A percentile compares a stretch with the other conserved stretches of the same genome.
These are phyloP conservation scores for Phaffia australis DNA, from an alignment of 768 basidiomycete species.

Conservation along the genomic window DNA sequence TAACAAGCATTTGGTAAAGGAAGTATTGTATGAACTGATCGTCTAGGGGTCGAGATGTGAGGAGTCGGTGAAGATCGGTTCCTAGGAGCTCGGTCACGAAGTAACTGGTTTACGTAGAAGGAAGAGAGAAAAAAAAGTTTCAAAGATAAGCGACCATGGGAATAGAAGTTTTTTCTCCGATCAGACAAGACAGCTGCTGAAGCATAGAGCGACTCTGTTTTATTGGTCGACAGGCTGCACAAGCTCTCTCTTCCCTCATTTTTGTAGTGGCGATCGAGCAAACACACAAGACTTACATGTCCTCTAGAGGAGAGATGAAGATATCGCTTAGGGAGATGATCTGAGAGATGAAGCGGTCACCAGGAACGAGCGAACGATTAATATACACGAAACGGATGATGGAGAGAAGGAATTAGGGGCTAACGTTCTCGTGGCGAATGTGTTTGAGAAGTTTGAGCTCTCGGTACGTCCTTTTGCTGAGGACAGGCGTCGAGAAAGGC, in stretches of 20 bases:
- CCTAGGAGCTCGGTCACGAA: conserved; percentile 98
- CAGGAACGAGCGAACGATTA: conserved; percentile 1
- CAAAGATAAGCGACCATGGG: conserved; percentile 11
- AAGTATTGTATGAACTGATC: conserved; percentile 99
- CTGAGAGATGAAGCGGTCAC: conserved; percentile 42
- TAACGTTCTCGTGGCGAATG: conserved; percentile 92
- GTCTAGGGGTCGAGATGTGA: conserved; percentile 92
- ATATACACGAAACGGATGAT: conserved; percentile 11
- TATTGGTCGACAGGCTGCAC: no score
- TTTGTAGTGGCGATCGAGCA: background rate
- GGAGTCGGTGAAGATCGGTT: conserved; percentile 90
- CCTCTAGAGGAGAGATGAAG: conserved; percentile 98
- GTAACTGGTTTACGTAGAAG: conserved; percentile 57
- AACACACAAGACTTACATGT: conserved; percentile 54
- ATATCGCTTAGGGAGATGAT: conserved; percentile 98
- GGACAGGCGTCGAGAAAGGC: conserved; percentile 91
- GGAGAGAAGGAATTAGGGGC: conserved; percentile 33
- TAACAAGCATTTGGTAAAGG: conserved; percentile 91
- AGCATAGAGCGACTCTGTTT: no score
- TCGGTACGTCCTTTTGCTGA: conserved; percentile 92
- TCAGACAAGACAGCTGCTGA: no score
- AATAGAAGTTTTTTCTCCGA: background rate
- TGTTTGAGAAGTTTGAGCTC: conserved; percentile 98
- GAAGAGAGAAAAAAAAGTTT: conserved; percentile 8
- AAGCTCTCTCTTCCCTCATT: no score